Evolutionary conservation across 306 rosid species (phyloP).

Genomic region (Gastrolobium bilobum): DNA sequence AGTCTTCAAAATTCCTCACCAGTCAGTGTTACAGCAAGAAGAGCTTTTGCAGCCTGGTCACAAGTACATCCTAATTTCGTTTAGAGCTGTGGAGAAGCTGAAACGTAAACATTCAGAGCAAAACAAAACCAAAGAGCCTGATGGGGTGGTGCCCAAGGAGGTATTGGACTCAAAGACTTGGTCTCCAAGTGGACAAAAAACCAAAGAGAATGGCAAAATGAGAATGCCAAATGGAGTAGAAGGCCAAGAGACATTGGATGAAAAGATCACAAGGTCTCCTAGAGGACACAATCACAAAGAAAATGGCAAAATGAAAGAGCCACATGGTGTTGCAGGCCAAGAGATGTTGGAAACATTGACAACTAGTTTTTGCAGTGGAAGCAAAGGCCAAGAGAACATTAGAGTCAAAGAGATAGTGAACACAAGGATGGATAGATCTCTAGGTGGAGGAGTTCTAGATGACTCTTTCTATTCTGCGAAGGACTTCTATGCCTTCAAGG

Average conservation of each 20-base stretch:
- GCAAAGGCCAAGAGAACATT: constrained; percentile 9
- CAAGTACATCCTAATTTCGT: constrained; percentile 65
- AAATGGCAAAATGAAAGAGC: constrained; percentile 39
- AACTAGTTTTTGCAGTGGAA: neutral
- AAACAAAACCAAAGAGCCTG: constrained; percentile 16
- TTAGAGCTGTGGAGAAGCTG: constrained; percentile 62
- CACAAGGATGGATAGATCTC: constrained; percentile 15
- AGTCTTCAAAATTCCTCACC: constrained; percentile 73
- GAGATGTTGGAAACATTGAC: constrained; percentile 23
- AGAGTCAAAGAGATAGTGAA: constrained; percentile 38
- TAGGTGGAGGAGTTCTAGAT: constrained; percentile 40
- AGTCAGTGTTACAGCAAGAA: constrained; percentile 61
- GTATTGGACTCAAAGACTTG: constrained; percentile 22
- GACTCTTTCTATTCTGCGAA: constrained; percentile 55
- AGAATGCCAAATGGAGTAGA: constrained; percentile 25
- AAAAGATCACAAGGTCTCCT: constrained; percentile 4
- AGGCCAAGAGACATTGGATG: constrained; percentile 2
- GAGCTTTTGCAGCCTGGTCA: constrained; percentile 71
- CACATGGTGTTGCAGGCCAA: constrained; percentile 27
- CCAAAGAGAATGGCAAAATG: constrained; percentile 19
- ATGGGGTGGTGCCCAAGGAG: constrained; percentile 35
- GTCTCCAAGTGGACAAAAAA: constrained; percentile 50
- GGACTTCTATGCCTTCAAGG: constrained; percentile 56
- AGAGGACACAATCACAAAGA: constrained; percentile 10
- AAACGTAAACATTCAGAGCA: constrained; percentile 53